A percentile compares a stretch with the other conserved stretches of the same genome.
These are phyloP conservation scores for Hypoxylon sp. DNA, from an alignment of 2,329 filamentous ascomycete species.

Conservation along the genomic window DNA sequence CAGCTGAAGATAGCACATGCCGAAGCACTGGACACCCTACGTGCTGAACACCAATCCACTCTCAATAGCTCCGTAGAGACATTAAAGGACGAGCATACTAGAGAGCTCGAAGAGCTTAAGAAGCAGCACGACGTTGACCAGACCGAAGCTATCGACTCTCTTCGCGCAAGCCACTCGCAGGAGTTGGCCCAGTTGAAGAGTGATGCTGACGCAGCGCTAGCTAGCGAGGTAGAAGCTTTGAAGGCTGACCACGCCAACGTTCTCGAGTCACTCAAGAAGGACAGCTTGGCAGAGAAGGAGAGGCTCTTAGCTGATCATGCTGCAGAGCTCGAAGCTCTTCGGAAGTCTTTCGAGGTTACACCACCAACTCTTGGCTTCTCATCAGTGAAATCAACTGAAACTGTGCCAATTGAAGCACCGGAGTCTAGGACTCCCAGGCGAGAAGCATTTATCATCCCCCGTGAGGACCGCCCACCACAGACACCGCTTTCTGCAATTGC, in stretches of 20 bases:
- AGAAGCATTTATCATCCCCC: conserved; percentile 70
- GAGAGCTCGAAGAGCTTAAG: conserved; percentile 48
- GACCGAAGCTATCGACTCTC: conserved; percentile 45
- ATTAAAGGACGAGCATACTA: conserved; percentile 44
- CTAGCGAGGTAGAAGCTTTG: conserved; percentile 44
- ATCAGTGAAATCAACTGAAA: conserved; percentile 62
- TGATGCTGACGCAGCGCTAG: conserved; percentile 45
- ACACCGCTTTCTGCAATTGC: conserved; percentile 59
- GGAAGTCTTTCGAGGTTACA: conserved; percentile 46
- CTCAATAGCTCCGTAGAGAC: conserved; percentile 38
- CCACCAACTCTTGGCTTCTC: conserved; percentile 60
- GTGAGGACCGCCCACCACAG: conserved; percentile 61
- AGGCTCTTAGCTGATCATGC: conserved; percentile 49
- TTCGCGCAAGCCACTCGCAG: conserved; percentile 45
- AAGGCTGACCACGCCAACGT: conserved; percentile 43
- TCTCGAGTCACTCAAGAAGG: conserved; percentile 47
- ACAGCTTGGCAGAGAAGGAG: conserved; percentile 49
- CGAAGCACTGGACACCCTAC: conserved; percentile 44
- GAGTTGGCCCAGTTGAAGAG: conserved; percentile 47
- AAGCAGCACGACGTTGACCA: conserved; percentile 45
- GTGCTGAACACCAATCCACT: conserved; percentile 44
- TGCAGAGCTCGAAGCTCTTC: conserved; percentile 53
- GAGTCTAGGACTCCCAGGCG: conserved; percentile 66
- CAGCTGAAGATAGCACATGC: conserved; percentile 47
- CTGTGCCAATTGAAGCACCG: conserved; percentile 58